Conservation (phyloP, 2,329 filamentous ascomycete genomes). For the Epichloe festucae region DNA sequence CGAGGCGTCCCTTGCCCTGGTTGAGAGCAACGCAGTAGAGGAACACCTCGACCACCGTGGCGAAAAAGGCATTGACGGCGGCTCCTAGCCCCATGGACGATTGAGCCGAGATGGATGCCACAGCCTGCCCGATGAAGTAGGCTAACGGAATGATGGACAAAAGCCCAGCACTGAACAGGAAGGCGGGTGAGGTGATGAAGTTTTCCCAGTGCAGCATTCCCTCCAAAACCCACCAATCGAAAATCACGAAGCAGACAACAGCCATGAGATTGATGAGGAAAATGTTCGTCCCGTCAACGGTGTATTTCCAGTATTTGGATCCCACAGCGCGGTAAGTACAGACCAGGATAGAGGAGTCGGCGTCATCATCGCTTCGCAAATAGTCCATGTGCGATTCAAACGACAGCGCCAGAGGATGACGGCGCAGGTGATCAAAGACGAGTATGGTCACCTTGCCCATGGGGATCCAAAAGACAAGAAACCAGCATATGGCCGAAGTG, state of each 20-base stretch:
- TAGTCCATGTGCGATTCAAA: conserved; percentile 80
- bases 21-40: conserved; percentile 89
- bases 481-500: conserved; percentile 84
- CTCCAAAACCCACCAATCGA: conserved; percentile 77
- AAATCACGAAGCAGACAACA: conserved; percentile 85
- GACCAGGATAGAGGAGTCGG: conserved; percentile 74
- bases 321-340: conserved; percentile 96
- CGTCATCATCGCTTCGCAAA: conserved; percentile 55
- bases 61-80: conserved; percentile 96
- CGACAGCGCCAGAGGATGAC: conserved; percentile 82
- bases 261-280: conserved; percentile 96
- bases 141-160: conserved; percentile 91
- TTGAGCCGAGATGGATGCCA: conserved; percentile 95
- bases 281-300: conserved; percentile 94
- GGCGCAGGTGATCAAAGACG: conserved; percentile 78
- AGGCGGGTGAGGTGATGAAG: conserved; percentile 67
- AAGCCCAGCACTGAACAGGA: conserved; percentile 73
- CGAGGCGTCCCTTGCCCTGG: conserved; percentile 82
- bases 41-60: conserved; percentile 93
- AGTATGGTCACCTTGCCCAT: conserved; percentile 94
- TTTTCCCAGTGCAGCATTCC: conserved; percentile 53
- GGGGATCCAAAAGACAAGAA: conserved; percentile 93
- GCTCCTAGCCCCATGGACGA: conserved; percentile 97
- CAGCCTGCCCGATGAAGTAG: conserved; percentile 97
- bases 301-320: conserved; percentile 98